A percentile compares a stretch with the other conserved stretches of the same genome.
phyloP scores from a whole-genome alignment of 1,284 basidiomycete species.

The Ganoderma lingzhi region DNA sequence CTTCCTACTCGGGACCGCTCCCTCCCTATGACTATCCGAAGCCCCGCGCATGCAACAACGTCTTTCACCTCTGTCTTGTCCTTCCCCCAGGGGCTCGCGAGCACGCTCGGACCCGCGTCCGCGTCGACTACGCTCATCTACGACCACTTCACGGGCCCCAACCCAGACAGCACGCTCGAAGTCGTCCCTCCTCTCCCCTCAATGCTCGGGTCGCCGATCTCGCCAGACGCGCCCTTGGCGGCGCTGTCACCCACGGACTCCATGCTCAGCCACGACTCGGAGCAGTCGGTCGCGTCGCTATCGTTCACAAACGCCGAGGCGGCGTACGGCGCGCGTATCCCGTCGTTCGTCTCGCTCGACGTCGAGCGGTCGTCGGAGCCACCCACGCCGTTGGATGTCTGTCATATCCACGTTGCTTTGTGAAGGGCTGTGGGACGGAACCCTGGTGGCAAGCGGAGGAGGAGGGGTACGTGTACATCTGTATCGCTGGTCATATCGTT shows the following conservation, averaged over 20 bases:
- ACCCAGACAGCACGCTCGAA: constrained; percentile 13
- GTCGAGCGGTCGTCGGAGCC: constrained; percentile 24
- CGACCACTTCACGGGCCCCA: constrained; percentile 18
- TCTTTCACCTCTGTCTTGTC: constrained; percentile 15
- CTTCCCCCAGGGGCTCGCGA: constrained; percentile 12
- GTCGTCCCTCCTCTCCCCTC: constrained; percentile 11
- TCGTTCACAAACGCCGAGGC: constrained; percentile 23
- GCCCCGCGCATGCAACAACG: neutral
- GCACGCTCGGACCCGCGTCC: constrained; percentile 10
- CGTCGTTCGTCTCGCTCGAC: constrained; percentile 21
- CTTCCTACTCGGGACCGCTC: constrained; percentile 5
- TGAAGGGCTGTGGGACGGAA: too few relatives aligned
- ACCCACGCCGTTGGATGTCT: constrained; percentile 17
- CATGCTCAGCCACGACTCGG: constrained; percentile 21
- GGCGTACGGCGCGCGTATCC: constrained; percentile 23
- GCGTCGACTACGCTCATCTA: constrained; percentile 20
- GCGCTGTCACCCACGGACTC: constrained; percentile 22
- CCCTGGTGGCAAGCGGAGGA: too few relatives aligned
- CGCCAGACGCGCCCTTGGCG: constrained; percentile 8
- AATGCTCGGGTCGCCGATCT: constrained; percentile 12
- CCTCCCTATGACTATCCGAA: constrained; percentile 12
- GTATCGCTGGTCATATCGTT: too few relatives aligned
- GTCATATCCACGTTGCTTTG: neutral
- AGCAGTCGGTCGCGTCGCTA: constrained; percentile 20
- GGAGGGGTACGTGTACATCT: too few relatives aligned